These are phyloP conservation scores for Zygotorulaspora mrakii DNA, from an alignment of 1,139 yeast species.

Conservation along the genomic window DNA sequence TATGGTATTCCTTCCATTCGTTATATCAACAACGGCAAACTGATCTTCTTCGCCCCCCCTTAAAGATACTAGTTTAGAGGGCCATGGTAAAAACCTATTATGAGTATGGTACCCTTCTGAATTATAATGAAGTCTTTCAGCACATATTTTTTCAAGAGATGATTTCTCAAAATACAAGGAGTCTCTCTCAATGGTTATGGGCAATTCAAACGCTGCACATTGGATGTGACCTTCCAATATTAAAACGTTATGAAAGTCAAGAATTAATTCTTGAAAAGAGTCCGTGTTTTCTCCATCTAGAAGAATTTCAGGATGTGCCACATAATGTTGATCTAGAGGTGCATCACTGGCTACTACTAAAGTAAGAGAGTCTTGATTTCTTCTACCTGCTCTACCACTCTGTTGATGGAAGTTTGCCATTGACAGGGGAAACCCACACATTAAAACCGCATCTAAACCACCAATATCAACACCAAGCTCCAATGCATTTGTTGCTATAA, in stretches of 20 bases:
- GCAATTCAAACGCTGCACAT: conserved; percentile 88
- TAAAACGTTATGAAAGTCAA: conserved; percentile 51
- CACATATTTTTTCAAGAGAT: conserved; percentile 41
- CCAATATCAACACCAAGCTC: conserved; percentile 96
- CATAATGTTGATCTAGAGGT: conserved; percentile 83
- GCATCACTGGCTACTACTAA: conserved; percentile 78
- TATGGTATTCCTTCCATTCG: conserved; percentile 66
- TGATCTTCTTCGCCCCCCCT: conserved; percentile 76
- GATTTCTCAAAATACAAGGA: conserved; percentile 49
- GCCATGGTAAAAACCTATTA: conserved; percentile 73
- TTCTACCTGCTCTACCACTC: conserved; percentile 92
- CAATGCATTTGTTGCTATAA: conserved; percentile 90
- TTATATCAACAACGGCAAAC: conserved; percentile 84
- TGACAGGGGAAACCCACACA: conserved; percentile 89
- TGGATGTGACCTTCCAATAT: conserved; percentile 80
- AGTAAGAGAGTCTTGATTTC: conserved; percentile 71
- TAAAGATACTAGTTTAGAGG: conserved; percentile 67
- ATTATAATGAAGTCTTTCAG: conserved; percentile 46
- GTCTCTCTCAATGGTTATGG: conserved; percentile 55
- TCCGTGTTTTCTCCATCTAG: conserved; percentile 41
- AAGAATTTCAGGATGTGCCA: conserved; percentile 65
- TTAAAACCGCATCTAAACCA: conserved; percentile 80
- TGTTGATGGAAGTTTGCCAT: conserved; percentile 89
- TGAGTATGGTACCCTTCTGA: conserved; percentile 56
- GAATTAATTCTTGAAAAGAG: conserved; percentile 47